These are phyloP conservation scores for Sugiyamaella smithiae DNA, from an alignment of 805 yeast genomes.

Conservation along the genomic window DNA sequence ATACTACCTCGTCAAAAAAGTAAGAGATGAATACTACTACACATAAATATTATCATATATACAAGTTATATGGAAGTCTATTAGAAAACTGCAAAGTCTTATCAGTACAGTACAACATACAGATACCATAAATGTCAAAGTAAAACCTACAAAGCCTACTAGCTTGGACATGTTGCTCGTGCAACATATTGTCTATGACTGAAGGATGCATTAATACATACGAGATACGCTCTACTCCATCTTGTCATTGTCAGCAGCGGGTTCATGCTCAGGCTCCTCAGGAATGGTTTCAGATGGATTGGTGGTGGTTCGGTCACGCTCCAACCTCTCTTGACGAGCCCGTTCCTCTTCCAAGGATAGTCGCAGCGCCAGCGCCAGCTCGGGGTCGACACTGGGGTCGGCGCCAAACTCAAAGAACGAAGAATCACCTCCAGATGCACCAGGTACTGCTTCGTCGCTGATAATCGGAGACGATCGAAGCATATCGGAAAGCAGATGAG, in stretches of 20 bases:
- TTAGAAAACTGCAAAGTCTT: too few relatives aligned
- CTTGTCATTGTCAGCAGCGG: neutral
- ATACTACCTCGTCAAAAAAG: too few relatives aligned
- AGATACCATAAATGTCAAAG: too few relatives aligned
- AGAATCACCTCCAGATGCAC: slow-evolving; percentile 37
- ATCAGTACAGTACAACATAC: too few relatives aligned
- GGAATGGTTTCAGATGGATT: slow-evolving; percentile 10
- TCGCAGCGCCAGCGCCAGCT: slow-evolving; percentile 91
- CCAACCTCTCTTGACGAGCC: slow-evolving; percentile 74
- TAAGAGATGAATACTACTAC: too few relatives aligned
- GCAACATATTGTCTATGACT: too few relatives aligned
- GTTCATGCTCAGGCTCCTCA: slow-evolving; percentile 10
- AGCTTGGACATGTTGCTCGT: too few relatives aligned
- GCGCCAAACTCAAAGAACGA: slow-evolving; percentile 51
- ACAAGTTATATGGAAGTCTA: too few relatives aligned
- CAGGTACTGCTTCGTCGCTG: slow-evolving; percentile 55
- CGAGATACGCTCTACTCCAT: too few relatives aligned
- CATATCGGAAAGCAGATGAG: slow-evolving; percentile 76
- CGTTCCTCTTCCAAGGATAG: slow-evolving; percentile 93
- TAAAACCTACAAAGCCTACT: too few relatives aligned
- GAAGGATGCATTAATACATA: too few relatives aligned
- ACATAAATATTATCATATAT: too few relatives aligned
- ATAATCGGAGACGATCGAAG: slow-evolving; percentile 75
- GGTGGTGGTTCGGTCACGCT: slow-evolving; percentile 21
- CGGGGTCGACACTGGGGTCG: slow-evolving; percentile 95